A percentile compares a stretch with the other conserved stretches of the same genome.
These are phyloP conservation scores for Lactifluus subvellereus DNA, from an alignment of 768 basidiomycete genomes.

Conservation along the genomic window DNA sequence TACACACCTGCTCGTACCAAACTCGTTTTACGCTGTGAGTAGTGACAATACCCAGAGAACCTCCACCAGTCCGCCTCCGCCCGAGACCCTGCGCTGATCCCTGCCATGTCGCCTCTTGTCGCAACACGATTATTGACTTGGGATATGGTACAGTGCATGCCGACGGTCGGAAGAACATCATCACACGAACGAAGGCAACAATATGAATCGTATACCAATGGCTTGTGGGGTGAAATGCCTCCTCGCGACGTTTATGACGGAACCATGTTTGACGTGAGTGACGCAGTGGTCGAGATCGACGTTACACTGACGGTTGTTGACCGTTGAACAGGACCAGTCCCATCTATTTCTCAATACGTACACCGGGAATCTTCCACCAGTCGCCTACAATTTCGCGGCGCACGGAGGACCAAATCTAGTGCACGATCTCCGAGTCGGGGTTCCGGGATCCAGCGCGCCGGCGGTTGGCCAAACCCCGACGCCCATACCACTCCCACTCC, in stretches of 20 bases:
- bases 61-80: neutral
- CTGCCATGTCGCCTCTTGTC: neutral
- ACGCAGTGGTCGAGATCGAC: neutral
- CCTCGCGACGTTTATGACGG: neutral
- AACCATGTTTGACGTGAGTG: neutral
- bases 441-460: neutral
- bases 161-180: neutral
- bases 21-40: neutral
- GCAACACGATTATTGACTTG: neutral
- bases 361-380: neutral
- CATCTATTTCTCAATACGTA: neutral
- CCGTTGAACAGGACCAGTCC: neutral
- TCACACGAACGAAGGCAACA: neutral
- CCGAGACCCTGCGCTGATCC: neutral
- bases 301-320: neutral
- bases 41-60: neutral
- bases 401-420: neutral
- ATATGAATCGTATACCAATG: neutral
- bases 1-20: neutral
- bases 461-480: neutral
- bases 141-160: constrained; percentile 2
- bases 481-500: neutral
- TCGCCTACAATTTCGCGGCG: neutral
- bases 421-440: too few species aligned
- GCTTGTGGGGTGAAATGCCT: neutral